phyloP scores from a whole-genome alignment of 2,329 filamentous ascomycete species.

The Venturia asperata region DNA sequence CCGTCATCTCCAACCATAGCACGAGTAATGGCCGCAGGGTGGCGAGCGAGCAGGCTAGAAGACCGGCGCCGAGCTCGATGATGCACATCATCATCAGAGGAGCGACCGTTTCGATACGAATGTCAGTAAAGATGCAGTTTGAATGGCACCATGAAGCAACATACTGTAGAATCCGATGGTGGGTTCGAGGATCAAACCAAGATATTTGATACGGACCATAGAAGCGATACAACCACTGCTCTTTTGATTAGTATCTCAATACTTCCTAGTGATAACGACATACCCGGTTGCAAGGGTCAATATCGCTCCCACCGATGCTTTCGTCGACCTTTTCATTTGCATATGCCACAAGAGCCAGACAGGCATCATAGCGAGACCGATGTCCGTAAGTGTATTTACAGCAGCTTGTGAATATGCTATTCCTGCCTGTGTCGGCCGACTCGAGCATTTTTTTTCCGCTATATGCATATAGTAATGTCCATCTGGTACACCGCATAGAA shows the following conservation, averaged over 20 bases:
- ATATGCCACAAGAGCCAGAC: conserved; percentile 36
- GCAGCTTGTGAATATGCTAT: conserved; percentile 23
- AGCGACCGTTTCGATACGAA: background rate
- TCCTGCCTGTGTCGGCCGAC: conserved; percentile 5
- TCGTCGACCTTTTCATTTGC: conserved; percentile 36
- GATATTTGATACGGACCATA: conserved; percentile 15
- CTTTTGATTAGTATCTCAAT: background rate
- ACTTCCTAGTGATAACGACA: background rate
- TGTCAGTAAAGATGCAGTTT: background rate
- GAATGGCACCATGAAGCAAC: background rate
- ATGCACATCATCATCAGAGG: conserved; percentile 12
- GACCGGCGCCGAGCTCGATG: conserved; percentile 18
- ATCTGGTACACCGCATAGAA: conserved; percentile 29
- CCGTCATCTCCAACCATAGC: background rate
- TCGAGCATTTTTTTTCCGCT: conserved; percentile 5
- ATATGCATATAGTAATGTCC: background rate
- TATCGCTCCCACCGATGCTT: conserved; percentile 35
- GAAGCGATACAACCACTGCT: conserved; percentile 15
- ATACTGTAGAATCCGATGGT: background rate
- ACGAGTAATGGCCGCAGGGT: conserved; percentile 18
- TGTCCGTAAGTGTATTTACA: conserved; percentile 33
- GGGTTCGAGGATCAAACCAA: background rate
- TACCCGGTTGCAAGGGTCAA: conserved; percentile 35
- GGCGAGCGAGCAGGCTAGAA: conserved; percentile 18
- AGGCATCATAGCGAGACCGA: conserved; percentile 34